phyloP scores from a whole-genome alignment of 352 stramenopile species.

The Phytophthora cactorum region DNA sequence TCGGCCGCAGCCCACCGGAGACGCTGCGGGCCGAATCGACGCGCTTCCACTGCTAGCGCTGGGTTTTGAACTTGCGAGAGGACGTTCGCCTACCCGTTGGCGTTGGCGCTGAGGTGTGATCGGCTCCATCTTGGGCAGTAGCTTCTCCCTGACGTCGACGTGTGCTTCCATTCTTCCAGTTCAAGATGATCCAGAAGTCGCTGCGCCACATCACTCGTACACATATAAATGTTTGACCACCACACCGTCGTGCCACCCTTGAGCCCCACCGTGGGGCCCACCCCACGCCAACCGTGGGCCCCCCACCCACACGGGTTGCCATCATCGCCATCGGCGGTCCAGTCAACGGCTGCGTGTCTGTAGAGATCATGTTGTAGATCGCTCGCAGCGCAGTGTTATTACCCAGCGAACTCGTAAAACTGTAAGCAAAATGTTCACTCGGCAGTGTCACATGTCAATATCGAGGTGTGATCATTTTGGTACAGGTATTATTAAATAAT shows the following conservation, averaged over 20 bases:
- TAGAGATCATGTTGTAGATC: neutral
- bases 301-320: neutral
- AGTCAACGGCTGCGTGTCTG: conserved; percentile 6
- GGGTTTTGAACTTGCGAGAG: conserved; percentile 7
- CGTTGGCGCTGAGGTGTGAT: conserved; percentile 23
- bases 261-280: too few species aligned
- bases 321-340: neutral
- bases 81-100: conserved; percentile 15
- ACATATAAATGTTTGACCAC: neutral
- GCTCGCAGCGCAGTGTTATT: neutral
- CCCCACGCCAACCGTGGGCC: too few species aligned
- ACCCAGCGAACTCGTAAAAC: too few species aligned
- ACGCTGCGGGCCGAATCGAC: neutral
- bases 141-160: conserved; percentile 47
- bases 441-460: too few species aligned
- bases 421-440: too few species aligned
- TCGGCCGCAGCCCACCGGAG: conserved; percentile 17
- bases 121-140: conserved; percentile 36
- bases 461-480: too few species aligned
- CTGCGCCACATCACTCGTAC: conserved; percentile 1
- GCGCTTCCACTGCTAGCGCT: neutral
- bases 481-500: too few species aligned
- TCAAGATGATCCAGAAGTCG: conserved; percentile 14
- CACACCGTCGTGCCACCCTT: neutral
- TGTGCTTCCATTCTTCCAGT: conserved; percentile 31